These are phyloP conservation scores for Aspergillus awamori DNA, from an alignment of 2,329 filamentous ascomycete genomes.

Conservation along the genomic window DNA sequence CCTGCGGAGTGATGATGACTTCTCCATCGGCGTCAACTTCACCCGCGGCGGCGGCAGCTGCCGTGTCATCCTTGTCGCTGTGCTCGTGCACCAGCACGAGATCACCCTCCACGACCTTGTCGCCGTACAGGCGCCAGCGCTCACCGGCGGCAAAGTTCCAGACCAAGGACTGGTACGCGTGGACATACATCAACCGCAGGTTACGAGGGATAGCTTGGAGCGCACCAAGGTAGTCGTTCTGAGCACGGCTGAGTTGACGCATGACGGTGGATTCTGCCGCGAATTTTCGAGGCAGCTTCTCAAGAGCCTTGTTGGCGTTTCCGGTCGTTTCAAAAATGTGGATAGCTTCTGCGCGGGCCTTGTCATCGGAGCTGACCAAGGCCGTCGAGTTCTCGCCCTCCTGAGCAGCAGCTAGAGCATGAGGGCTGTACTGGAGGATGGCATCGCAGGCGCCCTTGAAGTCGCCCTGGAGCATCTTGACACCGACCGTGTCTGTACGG, in stretches of 20 bases:
- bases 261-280: conserved; percentile 78
- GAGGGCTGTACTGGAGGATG: conserved; percentile 72
- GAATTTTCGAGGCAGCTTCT: conserved; percentile 76
- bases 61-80: conserved; percentile 47
- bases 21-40: conserved; percentile 65
- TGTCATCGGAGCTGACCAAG: conserved; percentile 72
- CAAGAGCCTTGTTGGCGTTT: conserved; percentile 62
- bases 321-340: conserved; percentile 69
- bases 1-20: conserved; percentile 64
- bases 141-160: conserved; percentile 87
- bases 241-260: conserved; percentile 64
- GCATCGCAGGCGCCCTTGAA: conserved; percentile 78
- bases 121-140: conserved; percentile 76
- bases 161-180: conserved; percentile 92
- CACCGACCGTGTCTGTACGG: conserved; percentile 82
- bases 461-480: conserved; percentile 79
- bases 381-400: conserved; percentile 46
- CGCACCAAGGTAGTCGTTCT: conserved; percentile 77
- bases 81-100: conserved; percentile 71
- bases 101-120: conserved; percentile 78
- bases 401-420: conserved; percentile 61
- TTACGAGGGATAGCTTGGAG: conserved; percentile 78
- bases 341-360: conserved; percentile 76
- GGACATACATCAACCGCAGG: conserved; percentile 89
- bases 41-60: conserved; percentile 30